Conservation (phyloP, 805 yeast genomes). For the Blastobotrys robertii region DNA sequence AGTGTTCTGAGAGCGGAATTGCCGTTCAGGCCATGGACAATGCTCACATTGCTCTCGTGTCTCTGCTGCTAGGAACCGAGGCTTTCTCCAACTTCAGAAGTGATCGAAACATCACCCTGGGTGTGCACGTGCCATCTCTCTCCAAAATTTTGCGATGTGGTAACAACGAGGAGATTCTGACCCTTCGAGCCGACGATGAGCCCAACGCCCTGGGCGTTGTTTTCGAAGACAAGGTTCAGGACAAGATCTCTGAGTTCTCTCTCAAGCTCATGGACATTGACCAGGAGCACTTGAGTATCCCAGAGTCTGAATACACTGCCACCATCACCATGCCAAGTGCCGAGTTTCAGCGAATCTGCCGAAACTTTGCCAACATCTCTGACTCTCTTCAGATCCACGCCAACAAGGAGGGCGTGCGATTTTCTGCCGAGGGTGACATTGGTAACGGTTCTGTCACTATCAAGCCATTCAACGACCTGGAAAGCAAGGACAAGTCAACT, state of each 20-base stretch:
- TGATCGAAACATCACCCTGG: slow-evolving; percentile 86
- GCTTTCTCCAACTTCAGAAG: slow-evolving; percentile 91
- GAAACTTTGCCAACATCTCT: slow-evolving; percentile 77
- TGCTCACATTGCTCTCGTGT: slow-evolving; percentile 87
- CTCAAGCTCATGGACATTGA: slow-evolving; percentile 94
- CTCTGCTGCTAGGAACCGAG: slow-evolving; percentile 76
- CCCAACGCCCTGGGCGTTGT: slow-evolving; percentile 72
- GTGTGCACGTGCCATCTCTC: slow-evolving; percentile 81
- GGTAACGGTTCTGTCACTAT: slow-evolving; percentile 81
- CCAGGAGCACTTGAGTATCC: slow-evolving; percentile 86
- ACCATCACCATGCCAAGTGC: slow-evolving; percentile 77
- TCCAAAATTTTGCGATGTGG: slow-evolving; percentile 87
- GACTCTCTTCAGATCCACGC: slow-evolving; percentile 81
- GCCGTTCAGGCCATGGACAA: slow-evolving; percentile 97
- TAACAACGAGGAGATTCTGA: slow-evolving; percentile 77
- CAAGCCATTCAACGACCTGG: slow-evolving; percentile 76
- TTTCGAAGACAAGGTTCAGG: slow-evolving; percentile 86
- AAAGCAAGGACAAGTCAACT: slow-evolving; percentile 61
- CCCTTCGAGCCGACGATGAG: slow-evolving; percentile 80
- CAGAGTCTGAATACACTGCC: slow-evolving; percentile 86
- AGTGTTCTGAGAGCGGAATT: slow-evolving; percentile 90
- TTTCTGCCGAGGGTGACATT: slow-evolving; percentile 82
- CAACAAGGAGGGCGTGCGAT: slow-evolving; percentile 86
- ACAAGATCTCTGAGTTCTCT: slow-evolving; percentile 83
- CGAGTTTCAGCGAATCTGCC: slow-evolving; percentile 81